Evolutionary conservation across 2,329 filamentous ascomycete species (phyloP).

Genomic region (Alternaria burnsii): DNA sequence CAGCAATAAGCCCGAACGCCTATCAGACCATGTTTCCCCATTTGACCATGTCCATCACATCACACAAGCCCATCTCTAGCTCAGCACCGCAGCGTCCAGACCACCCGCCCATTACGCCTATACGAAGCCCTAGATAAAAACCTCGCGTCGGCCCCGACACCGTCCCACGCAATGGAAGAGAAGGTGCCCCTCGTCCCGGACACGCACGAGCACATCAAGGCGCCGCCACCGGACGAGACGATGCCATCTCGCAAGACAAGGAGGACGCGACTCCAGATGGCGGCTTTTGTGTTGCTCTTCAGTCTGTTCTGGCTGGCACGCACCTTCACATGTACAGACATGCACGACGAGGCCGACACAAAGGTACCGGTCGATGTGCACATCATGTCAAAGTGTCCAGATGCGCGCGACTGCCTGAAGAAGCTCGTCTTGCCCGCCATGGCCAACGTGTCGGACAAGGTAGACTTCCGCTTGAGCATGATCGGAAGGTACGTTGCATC

Average conservation of each 20-base stretch:
- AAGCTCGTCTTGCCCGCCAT: slow-evolving; percentile 86
- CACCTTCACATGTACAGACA: slow-evolving; percentile 38
- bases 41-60: slow-evolving; percentile 10
- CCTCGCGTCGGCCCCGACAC: slow-evolving; percentile 2
- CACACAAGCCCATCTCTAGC: background rate
- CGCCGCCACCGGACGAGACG: slow-evolving; percentile 13
- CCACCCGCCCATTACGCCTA: background rate
- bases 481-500: slow-evolving; percentile 74
- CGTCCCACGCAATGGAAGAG: slow-evolving; percentile 32
- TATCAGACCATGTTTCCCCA: slow-evolving; percentile 20
- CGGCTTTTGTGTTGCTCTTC: slow-evolving; percentile 37
- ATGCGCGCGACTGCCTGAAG: slow-evolving; percentile 83
- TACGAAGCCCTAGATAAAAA: slow-evolving; percentile 3
- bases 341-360: slow-evolving; percentile 33
- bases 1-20: slow-evolving; percentile 15
- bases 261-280: slow-evolving; percentile 35
- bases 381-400: slow-evolving; percentile 94
- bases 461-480: slow-evolving; percentile 89
- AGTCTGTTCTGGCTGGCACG: slow-evolving; percentile 45
- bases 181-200: slow-evolving; percentile 44
- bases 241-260: slow-evolving; percentile 19
- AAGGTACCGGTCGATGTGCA: slow-evolving; percentile 86
- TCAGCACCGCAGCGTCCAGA: background rate
- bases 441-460: slow-evolving; percentile 80
- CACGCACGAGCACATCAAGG: slow-evolving; percentile 19